Evolutionary conservation across 768 basidiomycete species (phyloP), one percentile per base, ranked within the genome.

Genomic region (Solioccasus polychromus): DNA sequence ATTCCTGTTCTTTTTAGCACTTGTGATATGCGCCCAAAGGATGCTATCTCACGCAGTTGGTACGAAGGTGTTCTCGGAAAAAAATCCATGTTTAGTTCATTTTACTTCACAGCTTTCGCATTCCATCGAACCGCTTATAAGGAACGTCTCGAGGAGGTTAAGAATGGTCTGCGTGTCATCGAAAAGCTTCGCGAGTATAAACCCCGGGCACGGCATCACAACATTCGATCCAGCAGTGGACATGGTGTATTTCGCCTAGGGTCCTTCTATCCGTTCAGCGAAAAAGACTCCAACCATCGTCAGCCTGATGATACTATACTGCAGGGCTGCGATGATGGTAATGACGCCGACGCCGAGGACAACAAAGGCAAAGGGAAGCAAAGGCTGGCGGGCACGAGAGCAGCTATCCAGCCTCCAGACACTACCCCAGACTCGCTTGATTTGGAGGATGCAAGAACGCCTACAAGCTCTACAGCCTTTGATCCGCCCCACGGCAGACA

Each of bases 81-180:
- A 8, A 12, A n/a, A 15, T 17, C 11, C 8, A 3, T 37, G 14
- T 17, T 11, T 8, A 17, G 18, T 49, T 46, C 4, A 49, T 19
- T 23, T 29, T 26, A 15, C 49, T 46, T 17, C 32, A 18, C 36
- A 75, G 86, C 88, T 0, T 85, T 86, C 54, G 73, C 76, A 17
- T 91, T 91, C 64, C 87, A 90, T 60, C 78, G 73, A n/a, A 82
- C 78, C 3, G 88, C 88, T 9, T 91, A 80, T 61, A 75, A 73
- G 53, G 88, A 90, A 26, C 85, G 88, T 39, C 67, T 88, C 5
- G 73, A 78, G 9, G 66, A 70, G n/a, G 74, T 88, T 6, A 66
- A 70, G 45, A 64, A 71, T 31, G 70, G 80, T 2, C 71, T 88
- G 4, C 60, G 60, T 3, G 79, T 79, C 32, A 76, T 90, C 42